These are phyloP conservation scores for Irineochytrium annulatum DNA, from an alignment of 192 early-diverging fungal species.

Conservation along the genomic window DNA sequence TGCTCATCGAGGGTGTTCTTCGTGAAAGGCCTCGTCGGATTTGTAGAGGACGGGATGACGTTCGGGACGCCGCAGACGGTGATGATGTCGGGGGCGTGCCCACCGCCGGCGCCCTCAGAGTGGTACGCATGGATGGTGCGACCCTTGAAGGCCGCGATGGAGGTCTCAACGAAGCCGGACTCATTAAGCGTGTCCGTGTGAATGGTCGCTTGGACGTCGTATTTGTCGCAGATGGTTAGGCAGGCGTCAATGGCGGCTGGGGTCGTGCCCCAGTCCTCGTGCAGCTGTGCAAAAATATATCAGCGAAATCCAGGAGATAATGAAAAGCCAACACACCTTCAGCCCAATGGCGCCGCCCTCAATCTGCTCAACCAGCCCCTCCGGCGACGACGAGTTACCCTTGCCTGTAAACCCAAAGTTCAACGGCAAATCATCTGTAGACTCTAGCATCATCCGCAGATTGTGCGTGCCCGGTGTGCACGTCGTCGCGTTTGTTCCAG, in stretches of 20 bases:
- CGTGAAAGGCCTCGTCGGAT: slow-evolving; percentile 93
- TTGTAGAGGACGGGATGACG: slow-evolving; percentile 92
- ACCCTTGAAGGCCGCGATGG: slow-evolving; percentile 82
- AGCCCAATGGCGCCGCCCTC: slow-evolving; percentile 83
- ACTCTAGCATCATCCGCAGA: slow-evolving; percentile 84
- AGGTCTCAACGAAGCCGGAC: slow-evolving; percentile 90
- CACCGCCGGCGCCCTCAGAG: slow-evolving; percentile 94
- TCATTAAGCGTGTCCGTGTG: slow-evolving; percentile 98
- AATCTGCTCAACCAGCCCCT: slow-evolving; percentile 78
- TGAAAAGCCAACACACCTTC: slow-evolving; percentile 28
- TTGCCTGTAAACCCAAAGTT: slow-evolving; percentile 97
- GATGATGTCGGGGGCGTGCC: slow-evolving; percentile 76
- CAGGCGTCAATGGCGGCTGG: slow-evolving; percentile 91
- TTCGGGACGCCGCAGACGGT: slow-evolving; percentile 68
- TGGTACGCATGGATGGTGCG: slow-evolving; percentile 97
- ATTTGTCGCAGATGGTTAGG: slow-evolving; percentile 76
- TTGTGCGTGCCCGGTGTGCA: slow-evolving; percentile 84
- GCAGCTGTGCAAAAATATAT: slow-evolving; percentile 62
- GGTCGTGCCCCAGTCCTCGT: slow-evolving; percentile 97
- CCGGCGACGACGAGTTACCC: slow-evolving; percentile 70
- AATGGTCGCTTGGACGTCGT: slow-evolving; percentile 82
- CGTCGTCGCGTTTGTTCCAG: slow-evolving; percentile 93
- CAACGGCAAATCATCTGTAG: slow-evolving; percentile 83
- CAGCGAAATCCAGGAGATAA: not conserved
- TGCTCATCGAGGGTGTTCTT: slow-evolving; percentile 96